Evolutionary conservation across 106 monocot genomes (phyloP), one percentile per base, ranked within the genome.

Genomic region (Ottelia alismoides): DNA sequence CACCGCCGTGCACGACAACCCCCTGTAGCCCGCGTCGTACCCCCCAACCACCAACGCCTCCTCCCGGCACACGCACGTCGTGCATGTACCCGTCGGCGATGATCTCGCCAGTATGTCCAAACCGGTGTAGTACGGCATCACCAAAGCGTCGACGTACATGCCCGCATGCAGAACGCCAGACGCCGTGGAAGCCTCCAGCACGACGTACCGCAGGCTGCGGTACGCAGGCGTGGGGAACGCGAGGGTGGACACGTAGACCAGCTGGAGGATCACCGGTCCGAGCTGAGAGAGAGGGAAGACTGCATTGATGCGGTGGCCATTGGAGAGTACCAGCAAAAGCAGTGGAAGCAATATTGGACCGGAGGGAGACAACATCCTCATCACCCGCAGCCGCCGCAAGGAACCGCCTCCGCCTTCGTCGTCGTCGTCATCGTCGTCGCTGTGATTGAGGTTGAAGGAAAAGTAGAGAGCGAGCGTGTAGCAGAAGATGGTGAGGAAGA

Each of bases 121-220:
- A 19, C 92, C 92, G 0, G 92, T 92, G 74, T 92, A 87, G 58
- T 79, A 87, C 45, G 92, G 92, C 45, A 92, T 44, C 44, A 87
- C 52, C 20, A 92, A 49, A 1, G 71, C 52, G 58, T 92, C 87
- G 50, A 87, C 45, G 31, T 83, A 74, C 20, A 83, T 29, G 30
- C 82, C 75, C 2, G 92, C 82, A 30, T 87, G 92, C 22, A 92
- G 60, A 53, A 92, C 80, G 12, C 87, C 92, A 0, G 92, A 92
- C n/a, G 79, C 70, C 0, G 83, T 92, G 11, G 87, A 92, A 14
- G 76, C 78, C 46, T 87, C 87, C 7, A 92, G 61, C 21, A 92
- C 55, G 1, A 67, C 82, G 45, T 80, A 77, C 32, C 52, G 55
- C 11, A 87, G 9, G 23, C 63, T 66, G 21, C 55, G 71, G 11